These are phyloP conservation scores for Stachybotrys elegans DNA, from an alignment of 2,329 filamentous ascomycete genomes.

Conservation along the genomic window DNA sequence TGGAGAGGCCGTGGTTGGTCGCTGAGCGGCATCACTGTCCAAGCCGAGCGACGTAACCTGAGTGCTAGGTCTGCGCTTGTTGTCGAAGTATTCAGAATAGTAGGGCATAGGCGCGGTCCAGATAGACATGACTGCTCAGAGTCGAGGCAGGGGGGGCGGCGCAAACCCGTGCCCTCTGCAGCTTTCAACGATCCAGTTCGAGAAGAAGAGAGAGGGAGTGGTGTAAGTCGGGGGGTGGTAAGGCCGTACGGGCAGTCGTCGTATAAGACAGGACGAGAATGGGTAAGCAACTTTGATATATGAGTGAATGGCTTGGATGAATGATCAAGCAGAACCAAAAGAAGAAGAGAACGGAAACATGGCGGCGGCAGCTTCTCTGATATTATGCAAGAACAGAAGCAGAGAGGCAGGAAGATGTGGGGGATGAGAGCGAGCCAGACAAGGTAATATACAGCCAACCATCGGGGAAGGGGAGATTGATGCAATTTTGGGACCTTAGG, in stretches of 20 bases:
- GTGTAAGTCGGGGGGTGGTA: background rate
- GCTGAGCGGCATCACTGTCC: background rate
- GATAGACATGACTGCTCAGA: conserved; percentile 11
- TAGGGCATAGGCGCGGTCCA: conserved; percentile 5
- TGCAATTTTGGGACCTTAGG: background rate
- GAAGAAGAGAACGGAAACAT: background rate
- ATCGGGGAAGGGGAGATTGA: background rate
- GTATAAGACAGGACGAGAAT: background rate
- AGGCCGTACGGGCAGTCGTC: background rate
- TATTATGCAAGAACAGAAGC: background rate
- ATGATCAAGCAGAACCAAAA: background rate
- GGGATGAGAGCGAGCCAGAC: background rate
- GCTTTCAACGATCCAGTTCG: background rate
- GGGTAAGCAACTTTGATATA: background rate
- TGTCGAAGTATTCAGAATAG: conserved; percentile 2
- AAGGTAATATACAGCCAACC: background rate
- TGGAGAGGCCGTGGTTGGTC: background rate
- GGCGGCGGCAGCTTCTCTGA: no score
- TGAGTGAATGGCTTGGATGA: no score
- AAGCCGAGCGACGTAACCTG: background rate
- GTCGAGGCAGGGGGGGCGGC: conserved; percentile 10
- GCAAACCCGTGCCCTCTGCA: conserved; percentile 10
- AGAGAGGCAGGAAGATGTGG: background rate
- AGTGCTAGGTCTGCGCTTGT: conserved; percentile 1
- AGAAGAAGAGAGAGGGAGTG: no score